phyloP scores from a whole-genome alignment of 768 basidiomycete genomes.

The Mycena filopes region DNA sequence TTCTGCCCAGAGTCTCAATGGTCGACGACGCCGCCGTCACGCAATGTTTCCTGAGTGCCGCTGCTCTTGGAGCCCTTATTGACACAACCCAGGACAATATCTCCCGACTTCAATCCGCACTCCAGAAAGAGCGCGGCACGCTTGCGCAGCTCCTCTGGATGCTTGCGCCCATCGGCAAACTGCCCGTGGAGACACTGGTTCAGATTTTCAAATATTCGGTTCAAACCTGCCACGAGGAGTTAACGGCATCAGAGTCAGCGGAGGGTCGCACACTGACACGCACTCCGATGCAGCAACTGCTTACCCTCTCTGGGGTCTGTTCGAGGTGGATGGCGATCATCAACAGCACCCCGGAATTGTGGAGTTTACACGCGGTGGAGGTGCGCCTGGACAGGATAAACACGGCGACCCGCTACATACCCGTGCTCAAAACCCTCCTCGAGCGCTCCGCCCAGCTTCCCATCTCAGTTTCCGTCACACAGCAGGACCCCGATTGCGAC shows the following conservation, averaged over 20 bases:
- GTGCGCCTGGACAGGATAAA: not conserved
- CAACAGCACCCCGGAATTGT: not conserved
- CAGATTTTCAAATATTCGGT: constrained; percentile 4
- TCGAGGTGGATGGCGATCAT: constrained; percentile 4
- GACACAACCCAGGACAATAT: constrained; percentile 3
- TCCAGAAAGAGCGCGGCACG: constrained; percentile 3
- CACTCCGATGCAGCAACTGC: no score
- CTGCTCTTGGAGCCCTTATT: not conserved
- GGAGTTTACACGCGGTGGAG: not conserved
- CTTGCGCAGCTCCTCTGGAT: not conserved
- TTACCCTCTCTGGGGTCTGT: constrained; percentile 8
- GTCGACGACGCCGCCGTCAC: no score
- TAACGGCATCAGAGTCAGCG: no score
- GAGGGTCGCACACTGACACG: not conserved
- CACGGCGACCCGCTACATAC: not conserved
- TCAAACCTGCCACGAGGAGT: not conserved
- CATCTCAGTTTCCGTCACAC: constrained; percentile 5
- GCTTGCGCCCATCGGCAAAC: constrained; percentile 3
- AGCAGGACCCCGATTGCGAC: no score
- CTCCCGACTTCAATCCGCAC: not conserved
- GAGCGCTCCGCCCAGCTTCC: constrained; percentile 8
- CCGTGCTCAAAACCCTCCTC: not conserved
- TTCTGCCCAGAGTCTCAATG: no score
- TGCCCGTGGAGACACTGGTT: constrained; percentile 2
- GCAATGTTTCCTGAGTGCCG: no score